A percentile compares a stretch with the other conserved stretches of the same genome.
Evolutionary conservation across 345 rosid species (phyloP).

Genomic region (Brassica rapa): DNA sequence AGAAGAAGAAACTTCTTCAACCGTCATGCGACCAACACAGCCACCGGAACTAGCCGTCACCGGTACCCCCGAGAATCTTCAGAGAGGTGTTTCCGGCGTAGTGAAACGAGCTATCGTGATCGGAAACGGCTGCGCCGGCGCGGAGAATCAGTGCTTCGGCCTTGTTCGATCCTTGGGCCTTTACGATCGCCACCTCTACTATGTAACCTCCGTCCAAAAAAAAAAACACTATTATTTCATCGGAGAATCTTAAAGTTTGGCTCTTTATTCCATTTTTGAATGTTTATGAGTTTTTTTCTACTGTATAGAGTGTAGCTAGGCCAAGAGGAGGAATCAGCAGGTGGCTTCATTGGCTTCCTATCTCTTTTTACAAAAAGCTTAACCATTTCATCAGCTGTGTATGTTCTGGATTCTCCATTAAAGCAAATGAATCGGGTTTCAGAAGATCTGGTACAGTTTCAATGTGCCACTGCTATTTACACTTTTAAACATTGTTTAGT

Average conservation of each 20-base stretch:
- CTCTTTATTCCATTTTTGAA: conserved; percentile 19
- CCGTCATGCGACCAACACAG: conserved; percentile 44
- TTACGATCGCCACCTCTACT: conserved; percentile 54
- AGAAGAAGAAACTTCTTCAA: background rate
- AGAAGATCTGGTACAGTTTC: conserved; percentile 46
- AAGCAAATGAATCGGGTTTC: conserved; percentile 1
- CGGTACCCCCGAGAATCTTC: conserved; percentile 27
- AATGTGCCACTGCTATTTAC: background rate
- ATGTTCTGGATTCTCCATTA: conserved; percentile 34
- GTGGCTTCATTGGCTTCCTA: conserved; percentile 84
- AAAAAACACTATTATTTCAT: background rate
- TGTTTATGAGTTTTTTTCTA: conserved; percentile 4
- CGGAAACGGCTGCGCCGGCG: conserved; percentile 89
- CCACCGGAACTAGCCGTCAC: conserved; percentile 37
- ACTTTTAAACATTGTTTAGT: background rate
- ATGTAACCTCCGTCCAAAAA: conserved; percentile 41
- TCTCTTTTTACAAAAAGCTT: conserved; percentile 60
- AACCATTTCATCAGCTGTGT: conserved; percentile 42
- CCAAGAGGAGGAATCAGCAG: conserved; percentile 75
- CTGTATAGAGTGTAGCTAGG: conserved; percentile 68
- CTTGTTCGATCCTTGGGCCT: conserved; percentile 86
- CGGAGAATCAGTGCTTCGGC: conserved; percentile 91
- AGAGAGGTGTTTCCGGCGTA: conserved; percentile 25
- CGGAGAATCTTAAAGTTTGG: background rate
- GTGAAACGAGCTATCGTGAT: conserved; percentile 66